These are phyloP conservation scores for Pythium myriotylum DNA, from an alignment of 352 stramenopile species.

Conservation along the genomic window DNA sequence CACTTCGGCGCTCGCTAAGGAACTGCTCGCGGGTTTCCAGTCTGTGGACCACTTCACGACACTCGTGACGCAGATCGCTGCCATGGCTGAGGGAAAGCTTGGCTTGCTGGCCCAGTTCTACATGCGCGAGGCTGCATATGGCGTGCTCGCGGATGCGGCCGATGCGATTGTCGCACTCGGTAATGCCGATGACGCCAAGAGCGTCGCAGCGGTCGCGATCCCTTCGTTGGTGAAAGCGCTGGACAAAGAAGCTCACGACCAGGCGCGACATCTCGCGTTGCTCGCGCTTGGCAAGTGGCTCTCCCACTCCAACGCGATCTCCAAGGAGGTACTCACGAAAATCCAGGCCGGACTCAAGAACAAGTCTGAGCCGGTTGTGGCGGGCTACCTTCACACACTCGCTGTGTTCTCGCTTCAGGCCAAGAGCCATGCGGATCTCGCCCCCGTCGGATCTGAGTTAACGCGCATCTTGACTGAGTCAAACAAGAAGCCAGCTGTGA, in stretches of 20 bases:
- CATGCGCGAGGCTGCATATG: conserved; percentile 73
- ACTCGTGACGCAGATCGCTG: conserved; percentile 57
- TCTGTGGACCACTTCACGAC: conserved; percentile 53
- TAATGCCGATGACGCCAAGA: conserved; percentile 36
- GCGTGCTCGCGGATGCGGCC: conserved; percentile 62
- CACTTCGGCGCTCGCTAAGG: conserved; percentile 50
- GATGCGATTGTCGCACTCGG: conserved; percentile 32
- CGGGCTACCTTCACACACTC: conserved; percentile 63
- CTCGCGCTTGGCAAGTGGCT: conserved; percentile 80
- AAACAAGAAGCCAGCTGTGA: conserved; percentile 78
- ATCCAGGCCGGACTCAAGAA: conserved; percentile 65
- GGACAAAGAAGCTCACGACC: conserved; percentile 84
- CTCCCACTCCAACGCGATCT: conserved; percentile 53
- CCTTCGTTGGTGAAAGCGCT: conserved; percentile 69
- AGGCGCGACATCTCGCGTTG: conserved; percentile 72
- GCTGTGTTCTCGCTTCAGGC: conserved; percentile 46
- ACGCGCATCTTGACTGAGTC: conserved; percentile 56
- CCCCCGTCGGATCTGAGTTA: conserved; percentile 58
- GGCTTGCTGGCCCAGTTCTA: conserved; percentile 90
- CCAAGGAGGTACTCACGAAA: conserved; percentile 37
- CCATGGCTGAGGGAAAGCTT: conserved; percentile 78
- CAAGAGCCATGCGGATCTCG: conserved; percentile 37
- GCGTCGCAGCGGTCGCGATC: conserved; percentile 50
- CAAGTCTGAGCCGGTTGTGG: conserved; percentile 73
- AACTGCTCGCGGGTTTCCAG: conserved; percentile 53